Base-by-base conservation (phyloP, 1,284 basidiomycete genomes). In the Cutaneotrichosporon cyanovorans region DNA sequence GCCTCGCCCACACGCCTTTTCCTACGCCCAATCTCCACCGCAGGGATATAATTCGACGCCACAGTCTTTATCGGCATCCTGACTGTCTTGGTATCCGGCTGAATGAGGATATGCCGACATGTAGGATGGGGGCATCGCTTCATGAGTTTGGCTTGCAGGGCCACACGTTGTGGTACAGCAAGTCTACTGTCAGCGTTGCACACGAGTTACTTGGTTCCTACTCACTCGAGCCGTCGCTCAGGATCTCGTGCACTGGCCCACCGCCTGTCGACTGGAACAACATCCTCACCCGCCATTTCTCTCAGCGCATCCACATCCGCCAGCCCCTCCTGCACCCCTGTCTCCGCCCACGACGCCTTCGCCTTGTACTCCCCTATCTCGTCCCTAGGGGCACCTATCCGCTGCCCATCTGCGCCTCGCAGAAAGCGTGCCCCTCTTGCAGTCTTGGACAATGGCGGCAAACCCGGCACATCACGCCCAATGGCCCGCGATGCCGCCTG, bases 51-150 rank as follows among this genome's bases (percentile, higher is more conserved):
- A 68, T 87, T 92, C 21, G 84, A 80, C 0, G 93, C 95, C 38
- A 93, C 86, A 38, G 96, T 82, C 69, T 95, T 96, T 73, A 98
- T 97, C 73, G 97, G 97, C 79, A 85, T 96, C 6, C 87, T 80
- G 28, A 87, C 84, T 6, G 87, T 88, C 68, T 97, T 98, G 61
- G 91, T 86, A 67, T 99, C 95, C 1, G 95, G 95, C 64, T 96
- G 95, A 72, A 97, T 93, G 51, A 98, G 80, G 58, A 97, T 93
- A 71, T 97, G 93, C 14, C 87, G 83, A 67, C 95, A 99, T 2
- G 78, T 79, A 2, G 65, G 56, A 23, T 63, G 54, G 5, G 89
- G 84, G 73, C 95, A 99, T 6, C 95, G 85, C 72, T 97, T 97
- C 3, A 90, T 90, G 41, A 86, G 80, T 71, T 97, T 97, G 0